Percentiles rank a stretch among this genome's conserved stretches.
Evolutionary conservation across 2,329 filamentous ascomycete species (phyloP).

Genomic region (Microdochium bolleyi): DNA sequence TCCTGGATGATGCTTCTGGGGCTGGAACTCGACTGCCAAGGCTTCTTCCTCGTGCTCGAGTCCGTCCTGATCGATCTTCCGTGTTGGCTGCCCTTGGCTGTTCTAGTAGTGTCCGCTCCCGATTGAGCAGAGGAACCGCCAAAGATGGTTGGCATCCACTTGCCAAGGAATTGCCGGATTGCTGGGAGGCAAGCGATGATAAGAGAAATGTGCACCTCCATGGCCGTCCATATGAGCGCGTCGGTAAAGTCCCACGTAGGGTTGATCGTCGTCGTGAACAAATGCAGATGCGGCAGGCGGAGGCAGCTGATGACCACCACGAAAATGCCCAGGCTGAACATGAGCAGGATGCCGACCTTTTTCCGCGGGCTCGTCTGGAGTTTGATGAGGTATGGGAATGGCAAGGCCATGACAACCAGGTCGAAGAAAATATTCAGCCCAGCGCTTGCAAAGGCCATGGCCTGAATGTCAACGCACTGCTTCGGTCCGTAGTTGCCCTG

Average conservation of each 20-base stretch:
- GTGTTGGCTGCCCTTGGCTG: not conserved
- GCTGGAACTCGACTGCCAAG: not conserved
- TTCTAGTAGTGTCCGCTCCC: not conserved
- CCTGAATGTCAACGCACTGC: slow-evolving; percentile 22
- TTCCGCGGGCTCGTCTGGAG: slow-evolving; percentile 18
- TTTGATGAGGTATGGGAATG: slow-evolving; percentile 20
- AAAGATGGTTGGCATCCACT: not conserved
- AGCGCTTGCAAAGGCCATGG: slow-evolving; percentile 19
- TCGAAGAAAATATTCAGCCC: slow-evolving; percentile 25
- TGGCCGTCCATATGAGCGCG: slow-evolving; percentile 31
- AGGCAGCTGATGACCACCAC: slow-evolving; percentile 25
- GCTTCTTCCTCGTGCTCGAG: not conserved
- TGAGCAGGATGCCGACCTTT: slow-evolving; percentile 20
- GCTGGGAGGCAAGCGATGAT: slow-evolving; percentile 32
- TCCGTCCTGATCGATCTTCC: not conserved
- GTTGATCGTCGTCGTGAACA: slow-evolving; percentile 23
- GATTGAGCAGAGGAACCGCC: not conserved
- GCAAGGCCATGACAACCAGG: slow-evolving; percentile 22
- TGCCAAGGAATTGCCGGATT: slow-evolving; percentile 21
- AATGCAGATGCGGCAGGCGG: slow-evolving; percentile 24
- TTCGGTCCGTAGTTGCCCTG: slow-evolving; percentile 14
- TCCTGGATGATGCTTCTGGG: slow-evolving; percentile 1
- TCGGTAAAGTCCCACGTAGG: slow-evolving; percentile 19
- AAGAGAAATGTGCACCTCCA: slow-evolving; percentile 32
- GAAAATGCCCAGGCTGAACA: slow-evolving; percentile 29